Conservation (phyloP, 306 rosid genomes). For the Quercus parvula region DNA sequence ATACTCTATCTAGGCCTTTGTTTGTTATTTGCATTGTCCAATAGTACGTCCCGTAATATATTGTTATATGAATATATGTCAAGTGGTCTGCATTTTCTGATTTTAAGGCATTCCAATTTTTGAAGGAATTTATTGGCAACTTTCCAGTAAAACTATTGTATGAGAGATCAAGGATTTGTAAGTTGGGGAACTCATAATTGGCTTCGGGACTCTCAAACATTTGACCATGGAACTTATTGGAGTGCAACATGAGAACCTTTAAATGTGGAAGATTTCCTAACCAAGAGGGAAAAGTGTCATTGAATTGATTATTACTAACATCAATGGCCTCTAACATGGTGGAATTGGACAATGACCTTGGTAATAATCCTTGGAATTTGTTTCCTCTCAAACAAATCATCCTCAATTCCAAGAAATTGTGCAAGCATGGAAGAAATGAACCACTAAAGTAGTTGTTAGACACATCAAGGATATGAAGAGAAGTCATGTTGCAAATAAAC, state of each 20-base stretch:
- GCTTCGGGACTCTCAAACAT: too few species aligned
- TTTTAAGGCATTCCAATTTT: background rate
- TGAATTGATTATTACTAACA: background rate
- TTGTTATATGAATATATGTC: background rate
- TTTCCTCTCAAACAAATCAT: background rate
- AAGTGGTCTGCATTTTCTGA: background rate
- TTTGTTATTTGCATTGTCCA: too few species aligned
- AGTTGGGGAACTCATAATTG: background rate
- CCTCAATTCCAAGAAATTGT: background rate
- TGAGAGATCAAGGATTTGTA: background rate
- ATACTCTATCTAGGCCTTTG: too few species aligned
- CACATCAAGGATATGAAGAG: too few species aligned
- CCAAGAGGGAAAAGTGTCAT: background rate
- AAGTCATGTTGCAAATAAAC: too few species aligned
- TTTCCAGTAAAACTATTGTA: background rate
- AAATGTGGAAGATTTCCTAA: background rate
- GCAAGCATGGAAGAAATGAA: too few species aligned
- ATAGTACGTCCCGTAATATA: too few species aligned
- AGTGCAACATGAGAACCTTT: background rate
- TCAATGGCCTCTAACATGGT: background rate
- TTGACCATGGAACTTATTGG: background rate
- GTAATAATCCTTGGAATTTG: background rate
- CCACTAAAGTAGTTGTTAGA: too few species aligned
- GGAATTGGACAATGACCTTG: background rate
- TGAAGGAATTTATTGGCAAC: background rate